Evolutionary conservation across 495 filamentous ascomycete species (phyloP).

Genomic region (Amphirosellinia nigrospora): DNA sequence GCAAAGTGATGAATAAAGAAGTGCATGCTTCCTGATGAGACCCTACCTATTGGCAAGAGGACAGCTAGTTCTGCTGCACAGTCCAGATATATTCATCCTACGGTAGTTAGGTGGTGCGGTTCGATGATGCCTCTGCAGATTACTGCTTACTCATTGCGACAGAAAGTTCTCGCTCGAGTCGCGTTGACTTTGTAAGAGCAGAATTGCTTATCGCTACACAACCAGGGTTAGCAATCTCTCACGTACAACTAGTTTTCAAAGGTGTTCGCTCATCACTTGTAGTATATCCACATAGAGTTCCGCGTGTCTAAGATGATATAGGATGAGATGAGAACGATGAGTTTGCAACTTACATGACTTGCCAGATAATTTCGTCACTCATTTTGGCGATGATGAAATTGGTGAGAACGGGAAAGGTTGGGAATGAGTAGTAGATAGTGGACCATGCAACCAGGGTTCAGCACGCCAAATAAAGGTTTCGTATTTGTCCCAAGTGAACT

Average conservation of each 20-base stretch:
- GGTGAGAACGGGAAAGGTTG: not conserved
- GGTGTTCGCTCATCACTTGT: not conserved
- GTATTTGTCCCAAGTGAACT: not conserved
- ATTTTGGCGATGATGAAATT: conserved; percentile 55
- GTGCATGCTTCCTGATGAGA: not conserved
- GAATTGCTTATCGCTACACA: conserved; percentile 71
- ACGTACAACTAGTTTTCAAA: not conserved
- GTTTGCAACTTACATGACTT: conserved; percentile 64
- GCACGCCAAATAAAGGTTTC: not conserved
- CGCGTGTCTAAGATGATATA: not conserved
- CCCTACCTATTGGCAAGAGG: conserved; percentile 76
- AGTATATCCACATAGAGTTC: not conserved
- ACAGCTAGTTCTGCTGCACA: conserved; percentile 94
- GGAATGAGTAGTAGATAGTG: not conserved
- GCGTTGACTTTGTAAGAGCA: conserved; percentile 96
- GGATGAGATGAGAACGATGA: not conserved
- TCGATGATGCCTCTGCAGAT: conserved; percentile 31
- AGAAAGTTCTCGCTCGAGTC: conserved; percentile 92
- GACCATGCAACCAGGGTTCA: not conserved
- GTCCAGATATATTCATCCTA: conserved; percentile 72
- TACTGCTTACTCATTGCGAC: conserved; percentile 79
- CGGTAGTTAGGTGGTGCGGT: not conserved
- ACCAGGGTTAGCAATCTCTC: conserved; percentile 28
- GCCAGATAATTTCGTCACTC: conserved; percentile 98
- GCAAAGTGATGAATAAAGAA: not conserved